Percentiles rank a stretch among this genome's conserved stretches.
phyloP scores from a whole-genome alignment of 495 filamentous ascomycete genomes.

The Podospora anserina region DNA sequence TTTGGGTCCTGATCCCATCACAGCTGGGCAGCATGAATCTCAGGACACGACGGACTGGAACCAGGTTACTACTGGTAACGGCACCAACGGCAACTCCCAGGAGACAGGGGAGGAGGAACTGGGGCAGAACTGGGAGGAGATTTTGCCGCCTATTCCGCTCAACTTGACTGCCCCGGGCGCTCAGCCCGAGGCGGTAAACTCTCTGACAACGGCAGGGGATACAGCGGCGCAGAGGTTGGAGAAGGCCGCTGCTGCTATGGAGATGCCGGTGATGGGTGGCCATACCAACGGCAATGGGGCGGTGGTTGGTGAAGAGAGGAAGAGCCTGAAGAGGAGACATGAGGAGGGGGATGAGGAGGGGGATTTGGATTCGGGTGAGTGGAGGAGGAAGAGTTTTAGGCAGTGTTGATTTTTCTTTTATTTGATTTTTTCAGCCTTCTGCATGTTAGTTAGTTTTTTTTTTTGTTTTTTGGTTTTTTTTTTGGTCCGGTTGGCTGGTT shows the following conservation, averaged over 20 bases:
- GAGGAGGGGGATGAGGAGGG: neutral
- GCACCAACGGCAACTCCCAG: neutral
- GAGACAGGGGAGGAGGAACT: neutral
- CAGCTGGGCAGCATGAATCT: neutral
- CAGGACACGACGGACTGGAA: neutral
- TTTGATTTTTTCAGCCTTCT: too few relatives aligned
- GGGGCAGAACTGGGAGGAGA: neutral
- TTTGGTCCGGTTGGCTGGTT: too few relatives aligned
- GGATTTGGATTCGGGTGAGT: neutral
- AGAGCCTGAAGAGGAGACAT: neutral
- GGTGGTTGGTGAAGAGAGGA: neutral
- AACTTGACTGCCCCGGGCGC: too few relatives aligned
- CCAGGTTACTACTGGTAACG: neutral
- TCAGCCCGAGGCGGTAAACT: neutral
- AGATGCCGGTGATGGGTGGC: neutral
- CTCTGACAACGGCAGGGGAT: too few relatives aligned
- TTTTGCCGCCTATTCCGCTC: neutral
- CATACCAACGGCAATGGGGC: too few relatives aligned
- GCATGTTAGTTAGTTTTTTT: too few relatives aligned
- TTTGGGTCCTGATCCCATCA: neutral
- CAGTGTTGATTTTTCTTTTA: neutral
- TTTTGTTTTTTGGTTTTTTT: too few relatives aligned
- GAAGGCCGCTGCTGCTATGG: neutral
- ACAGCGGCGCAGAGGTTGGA: neutral
- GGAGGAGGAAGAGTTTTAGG: neutral